Percentiles rank a stretch among this genome's conserved stretches.
These are phyloP conservation scores for Eucalyptus pauciflora DNA, from an alignment of 345 rosid species.

Conservation along the genomic window DNA sequence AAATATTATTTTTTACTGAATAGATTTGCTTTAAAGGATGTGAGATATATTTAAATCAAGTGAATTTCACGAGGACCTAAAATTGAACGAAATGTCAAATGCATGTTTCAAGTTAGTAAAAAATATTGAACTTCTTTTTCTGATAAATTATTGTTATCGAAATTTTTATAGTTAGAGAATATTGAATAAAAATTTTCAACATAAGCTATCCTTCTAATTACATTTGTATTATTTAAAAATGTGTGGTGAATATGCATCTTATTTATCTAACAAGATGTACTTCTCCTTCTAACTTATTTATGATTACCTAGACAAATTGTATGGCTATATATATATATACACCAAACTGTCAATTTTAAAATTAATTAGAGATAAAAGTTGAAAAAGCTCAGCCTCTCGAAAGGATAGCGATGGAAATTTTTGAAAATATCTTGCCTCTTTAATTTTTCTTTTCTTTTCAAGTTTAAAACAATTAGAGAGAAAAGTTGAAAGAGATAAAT, in stretches of 20 bases:
- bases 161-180: background rate
- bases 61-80: background rate
- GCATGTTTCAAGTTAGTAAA: background rate
- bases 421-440: background rate
- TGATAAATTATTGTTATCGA: background rate
- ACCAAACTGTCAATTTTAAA: background rate
- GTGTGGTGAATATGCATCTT: background rate
- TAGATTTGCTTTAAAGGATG: too few relatives aligned
- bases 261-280: background rate
- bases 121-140: background rate
- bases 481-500: background rate
- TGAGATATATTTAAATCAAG: too few relatives aligned
- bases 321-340: background rate
- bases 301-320: background rate
- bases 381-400: background rate
- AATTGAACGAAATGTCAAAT: accelerated
- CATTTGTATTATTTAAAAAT: background rate
- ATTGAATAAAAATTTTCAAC: background rate
- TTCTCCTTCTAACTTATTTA: background rate
- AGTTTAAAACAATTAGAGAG: background rate
- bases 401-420: background rate
- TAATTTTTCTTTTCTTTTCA: background rate
- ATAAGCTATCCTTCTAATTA: background rate
- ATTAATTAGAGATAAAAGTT: background rate
- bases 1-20: too few relatives aligned